These are phyloP conservation scores for Phaeosphaeria sp. DNA, from an alignment of 2,329 filamentous ascomycete genomes.

Conservation along the genomic window DNA sequence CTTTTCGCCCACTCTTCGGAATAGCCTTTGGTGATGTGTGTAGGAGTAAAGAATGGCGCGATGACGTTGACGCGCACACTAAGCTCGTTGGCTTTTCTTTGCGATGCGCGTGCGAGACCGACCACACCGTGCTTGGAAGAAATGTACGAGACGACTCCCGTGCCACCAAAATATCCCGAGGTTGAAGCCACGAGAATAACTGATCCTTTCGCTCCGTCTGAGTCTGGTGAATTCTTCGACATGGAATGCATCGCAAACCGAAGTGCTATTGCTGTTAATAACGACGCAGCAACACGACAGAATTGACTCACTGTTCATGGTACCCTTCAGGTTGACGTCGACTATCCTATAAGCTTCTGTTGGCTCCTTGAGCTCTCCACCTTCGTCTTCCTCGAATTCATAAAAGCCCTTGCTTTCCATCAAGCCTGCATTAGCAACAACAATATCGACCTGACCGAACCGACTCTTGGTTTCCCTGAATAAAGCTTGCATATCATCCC, in stretches of 20 bases:
- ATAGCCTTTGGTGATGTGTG: conserved; percentile 52
- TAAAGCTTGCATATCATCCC: conserved; percentile 44
- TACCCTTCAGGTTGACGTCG: conserved; percentile 55
- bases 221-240: conserved; percentile 42
- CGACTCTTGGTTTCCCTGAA: conserved; percentile 40
- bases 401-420: conserved; percentile 47
- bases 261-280: conserved; percentile 22
- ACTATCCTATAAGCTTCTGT: conserved; percentile 31
- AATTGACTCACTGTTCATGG: conserved; percentile 50
- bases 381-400: conserved; percentile 41
- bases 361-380: conserved; percentile 37
- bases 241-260: conserved; percentile 38
- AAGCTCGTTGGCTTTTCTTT: conserved; percentile 42
- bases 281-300: too few species aligned
- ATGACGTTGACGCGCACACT: conserved; percentile 54
- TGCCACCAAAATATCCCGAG: conserved; percentile 54
- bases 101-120: conserved; percentile 49
- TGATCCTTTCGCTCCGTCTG: conserved; percentile 39
- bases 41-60: conserved; percentile 58
- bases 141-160: conserved; percentile 53
- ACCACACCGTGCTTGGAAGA: conserved; percentile 54
- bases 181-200: conserved; percentile 52
- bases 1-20: conserved; percentile 47
- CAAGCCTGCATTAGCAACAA: conserved; percentile 54
- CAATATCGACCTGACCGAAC: conserved; percentile 50